phyloP scores from a whole-genome alignment of 129 eudicot species.

The Escallonia herrerae region DNA sequence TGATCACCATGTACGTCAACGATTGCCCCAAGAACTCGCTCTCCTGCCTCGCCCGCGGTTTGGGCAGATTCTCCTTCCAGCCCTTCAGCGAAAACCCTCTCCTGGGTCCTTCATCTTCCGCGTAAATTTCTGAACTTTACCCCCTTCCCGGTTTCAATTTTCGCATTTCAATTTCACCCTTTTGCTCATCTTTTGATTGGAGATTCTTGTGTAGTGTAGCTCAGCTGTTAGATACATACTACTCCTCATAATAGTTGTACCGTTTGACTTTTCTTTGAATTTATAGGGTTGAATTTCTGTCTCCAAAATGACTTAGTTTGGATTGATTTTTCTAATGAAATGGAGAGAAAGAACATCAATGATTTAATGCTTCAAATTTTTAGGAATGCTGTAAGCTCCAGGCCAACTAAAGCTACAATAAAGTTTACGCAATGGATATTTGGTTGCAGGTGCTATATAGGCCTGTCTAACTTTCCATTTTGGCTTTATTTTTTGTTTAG shows the following conservation, averaged over 20 bases:
- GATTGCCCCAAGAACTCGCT: slow-evolving; percentile 70
- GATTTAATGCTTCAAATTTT: too few species aligned
- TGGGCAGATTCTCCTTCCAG: slow-evolving; percentile 84
- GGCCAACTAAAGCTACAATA: too few species aligned
- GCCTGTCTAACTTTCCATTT: background rate
- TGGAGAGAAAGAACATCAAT: too few species aligned
- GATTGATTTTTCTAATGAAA: too few species aligned
- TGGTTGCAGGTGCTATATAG: background rate
- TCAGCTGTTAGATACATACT: too few species aligned
- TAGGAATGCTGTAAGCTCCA: too few species aligned
- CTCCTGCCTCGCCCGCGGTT: slow-evolving; percentile 54
- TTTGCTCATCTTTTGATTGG: background rate
- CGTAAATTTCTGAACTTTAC: slow-evolving; percentile 36
- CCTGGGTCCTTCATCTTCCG: slow-evolving; percentile 83
- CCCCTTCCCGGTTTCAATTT: background rate
- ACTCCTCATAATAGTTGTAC: too few species aligned
- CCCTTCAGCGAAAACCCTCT: slow-evolving; percentile 87
- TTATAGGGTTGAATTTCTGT: too few species aligned
- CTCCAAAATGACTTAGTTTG: too few species aligned
- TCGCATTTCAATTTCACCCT: background rate
- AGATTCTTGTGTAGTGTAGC: too few species aligned
- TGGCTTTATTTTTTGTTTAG: slow-evolving; percentile 21
- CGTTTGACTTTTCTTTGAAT: too few species aligned
- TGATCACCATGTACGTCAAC: slow-evolving; percentile 78
- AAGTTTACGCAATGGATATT: background rate